phyloP scores from a whole-genome alignment of 495 filamentous ascomycete species.

The Parmelia sp. region DNA sequence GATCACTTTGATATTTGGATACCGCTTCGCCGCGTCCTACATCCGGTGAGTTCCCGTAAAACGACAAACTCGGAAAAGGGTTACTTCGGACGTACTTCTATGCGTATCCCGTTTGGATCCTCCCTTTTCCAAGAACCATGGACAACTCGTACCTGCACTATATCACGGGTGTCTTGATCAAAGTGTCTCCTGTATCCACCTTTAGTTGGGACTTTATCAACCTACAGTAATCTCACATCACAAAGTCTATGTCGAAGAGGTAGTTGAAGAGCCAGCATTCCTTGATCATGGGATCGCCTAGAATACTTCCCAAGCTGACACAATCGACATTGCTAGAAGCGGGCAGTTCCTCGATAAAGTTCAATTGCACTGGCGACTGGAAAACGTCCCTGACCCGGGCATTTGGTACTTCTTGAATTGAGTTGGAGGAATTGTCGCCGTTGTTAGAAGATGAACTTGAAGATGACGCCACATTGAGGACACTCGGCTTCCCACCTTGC shows the following conservation, averaged over 20 bases:
- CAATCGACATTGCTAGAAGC: slow-evolving; percentile 58
- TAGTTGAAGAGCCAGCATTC: slow-evolving; percentile 93
- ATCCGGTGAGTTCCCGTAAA: background rate
- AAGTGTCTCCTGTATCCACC: slow-evolving; percentile 40
- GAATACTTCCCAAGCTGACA: slow-evolving; percentile 60
- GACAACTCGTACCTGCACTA: slow-evolving; percentile 67
- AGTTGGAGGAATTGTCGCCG: background rate
- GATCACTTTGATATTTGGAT: slow-evolving; percentile 62
- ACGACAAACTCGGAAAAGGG: background rate
- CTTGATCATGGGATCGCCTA: slow-evolving; percentile 73
- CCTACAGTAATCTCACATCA: slow-evolving; percentile 43
- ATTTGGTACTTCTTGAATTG: background rate
- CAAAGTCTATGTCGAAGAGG: slow-evolving; percentile 72
- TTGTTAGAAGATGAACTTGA: background rate
- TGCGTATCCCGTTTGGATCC: slow-evolving; percentile 49
- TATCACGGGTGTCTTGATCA: slow-evolving; percentile 58
- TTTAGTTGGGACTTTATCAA: background rate
- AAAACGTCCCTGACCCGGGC: background rate
- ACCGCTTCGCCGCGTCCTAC: slow-evolving; percentile 54
- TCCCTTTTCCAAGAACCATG: slow-evolving; percentile 86
- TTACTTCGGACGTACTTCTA: slow-evolving; percentile 49
- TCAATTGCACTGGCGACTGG: slow-evolving; percentile 69
- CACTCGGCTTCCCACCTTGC: background rate
- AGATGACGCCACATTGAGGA: too few species aligned
- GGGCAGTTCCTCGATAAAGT: slow-evolving; percentile 60